Conservation (phyloP, 768 basidiomycete species). For the Boletellus ananiceps region DNA sequence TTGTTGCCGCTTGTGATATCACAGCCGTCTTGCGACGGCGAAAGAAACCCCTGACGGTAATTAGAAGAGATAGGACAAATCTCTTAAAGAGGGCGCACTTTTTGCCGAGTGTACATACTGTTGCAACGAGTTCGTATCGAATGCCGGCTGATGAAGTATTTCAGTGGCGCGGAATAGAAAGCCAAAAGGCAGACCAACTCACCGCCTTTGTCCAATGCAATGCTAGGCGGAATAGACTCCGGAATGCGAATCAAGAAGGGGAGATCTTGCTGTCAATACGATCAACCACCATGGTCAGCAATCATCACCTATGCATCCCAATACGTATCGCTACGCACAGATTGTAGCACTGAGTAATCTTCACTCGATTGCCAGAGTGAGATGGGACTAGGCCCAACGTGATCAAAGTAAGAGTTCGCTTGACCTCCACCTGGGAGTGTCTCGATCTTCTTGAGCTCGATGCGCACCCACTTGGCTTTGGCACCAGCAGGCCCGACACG, state of each 20-base stretch:
- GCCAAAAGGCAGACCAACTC: slow-evolving; percentile 12
- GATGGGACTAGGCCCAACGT: slow-evolving; percentile 76
- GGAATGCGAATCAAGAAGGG: slow-evolving; percentile 90
- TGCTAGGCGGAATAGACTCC: slow-evolving; percentile 84
- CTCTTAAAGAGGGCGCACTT: slow-evolving; percentile 42
- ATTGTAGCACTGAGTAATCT: slow-evolving; percentile 64
- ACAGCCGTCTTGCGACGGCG: slow-evolving; percentile 73
- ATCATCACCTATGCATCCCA: slow-evolving; percentile 2
- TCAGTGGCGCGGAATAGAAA: not conserved
- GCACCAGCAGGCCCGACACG: slow-evolving; percentile 68
- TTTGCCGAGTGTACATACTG: slow-evolving; percentile 82
- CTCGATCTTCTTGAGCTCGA: slow-evolving; percentile 90
- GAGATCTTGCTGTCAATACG: slow-evolving; percentile 64
- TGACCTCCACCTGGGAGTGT: slow-evolving; percentile 67
- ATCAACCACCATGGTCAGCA: slow-evolving; percentile 1
- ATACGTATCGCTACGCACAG: slow-evolving; percentile 41
- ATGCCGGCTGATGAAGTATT: slow-evolving; percentile 62
- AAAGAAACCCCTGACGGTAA: slow-evolving; percentile 54
- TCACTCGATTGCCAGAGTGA: slow-evolving; percentile 79
- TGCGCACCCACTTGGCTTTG: slow-evolving; percentile 89
- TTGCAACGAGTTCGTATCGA: slow-evolving; percentile 86
- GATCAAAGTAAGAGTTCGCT: slow-evolving; percentile 71
- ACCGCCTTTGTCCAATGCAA: slow-evolving; percentile 76
- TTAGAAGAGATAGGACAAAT: not conserved
- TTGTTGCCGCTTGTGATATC: slow-evolving; percentile 59